Base-by-base conservation (phyloP, 2,329 filamentous ascomycete genomes). In the Colletotrichum euphorbiae region DNA sequence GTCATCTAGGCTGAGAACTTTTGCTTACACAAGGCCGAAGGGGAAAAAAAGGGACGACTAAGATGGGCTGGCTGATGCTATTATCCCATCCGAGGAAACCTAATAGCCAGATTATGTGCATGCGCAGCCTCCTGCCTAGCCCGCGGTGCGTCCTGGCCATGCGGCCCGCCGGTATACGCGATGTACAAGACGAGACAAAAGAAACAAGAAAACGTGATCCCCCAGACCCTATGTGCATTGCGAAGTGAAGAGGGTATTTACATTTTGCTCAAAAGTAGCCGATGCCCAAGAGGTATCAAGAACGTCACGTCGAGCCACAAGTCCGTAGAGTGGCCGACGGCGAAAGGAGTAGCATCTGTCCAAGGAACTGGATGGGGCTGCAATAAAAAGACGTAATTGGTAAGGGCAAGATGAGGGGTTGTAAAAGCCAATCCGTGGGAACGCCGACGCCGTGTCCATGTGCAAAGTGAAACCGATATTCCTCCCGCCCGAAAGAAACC, bases 381-480 rank as follows among this genome's bases (percentile, higher is more conserved):
- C n/a, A 69, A 69, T 58, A 69, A 67, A 69, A 55, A 57, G 50
- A 69, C 61, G 36, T 69, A 69, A 28, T 59, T 13, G 33, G 46
- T 21, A 24, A 46, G 50, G 45, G 50, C 28, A 57, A 56, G 38
- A 28, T 42, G 43, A 56, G 46, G 38, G 15, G 65, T 43, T 63
- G 50, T 33, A 43, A 62, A 50, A 43, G 48, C 40, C 46, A 55
- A 69, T 69, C 67, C 67, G 62, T 61, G 48, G 38, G 40, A 69
- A 69, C 67, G 67, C 67, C 67, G 56, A 69, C 67, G 67, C 67
- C 67, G 56, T 28, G 28, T 42, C 62, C 55, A 51, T 62, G 67
- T 62, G 67, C 67, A 45, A 57, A 62, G 21, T 66, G 51, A 55
- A 62, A 57, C 13, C 43, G 43, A 43, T 24, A 52, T 46, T 48